These are phyloP conservation scores for Nigrospora osmanthi DNA, from an alignment of 2,329 filamentous ascomycete genomes.

Conservation along the genomic window DNA sequence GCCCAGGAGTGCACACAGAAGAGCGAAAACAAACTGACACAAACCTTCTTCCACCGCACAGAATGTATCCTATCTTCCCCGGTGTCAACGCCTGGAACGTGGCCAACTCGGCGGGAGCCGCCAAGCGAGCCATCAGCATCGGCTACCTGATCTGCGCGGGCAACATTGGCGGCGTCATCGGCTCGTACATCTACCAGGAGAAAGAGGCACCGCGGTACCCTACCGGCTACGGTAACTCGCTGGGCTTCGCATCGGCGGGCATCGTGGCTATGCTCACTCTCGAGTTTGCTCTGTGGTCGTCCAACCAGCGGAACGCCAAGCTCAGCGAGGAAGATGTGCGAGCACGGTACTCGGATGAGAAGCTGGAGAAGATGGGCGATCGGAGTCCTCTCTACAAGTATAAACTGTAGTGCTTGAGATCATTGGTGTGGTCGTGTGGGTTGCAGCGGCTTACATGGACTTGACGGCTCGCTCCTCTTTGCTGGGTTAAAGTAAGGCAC, in stretches of 20 bases:
- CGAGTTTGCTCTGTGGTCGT: conserved; percentile 2
- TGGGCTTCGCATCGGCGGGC: conserved; percentile 15
- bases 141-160: conserved; percentile 31
- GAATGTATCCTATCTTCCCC: conserved; percentile 32
- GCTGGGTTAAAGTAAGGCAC: too few species aligned
- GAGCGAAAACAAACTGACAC: too few species aligned
- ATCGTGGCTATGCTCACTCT: conserved; percentile 6
- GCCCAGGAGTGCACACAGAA: too few species aligned
- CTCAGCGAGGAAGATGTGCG: conserved; percentile 16
- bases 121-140: conserved; percentile 32
- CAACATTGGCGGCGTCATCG: conserved; percentile 26
- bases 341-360: conserved; percentile 16
- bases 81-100: conserved; percentile 33
- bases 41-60: too few species aligned
- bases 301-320: conserved; percentile 16
- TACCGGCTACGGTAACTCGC: conserved; percentile 22
- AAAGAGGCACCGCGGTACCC: conserved; percentile 22
- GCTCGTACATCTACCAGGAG: conserved; percentile 23
- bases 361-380: conserved; percentile 22
- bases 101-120: conserved; percentile 26
- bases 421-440: too few species aligned
- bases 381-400: conserved; percentile 22
- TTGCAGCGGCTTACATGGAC: too few species aligned
- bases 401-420: conserved; percentile 6
- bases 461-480: too few species aligned